Base-by-base conservation (phyloP, 768 basidiomycete genomes). In the Lentinula detonsa region DNA sequence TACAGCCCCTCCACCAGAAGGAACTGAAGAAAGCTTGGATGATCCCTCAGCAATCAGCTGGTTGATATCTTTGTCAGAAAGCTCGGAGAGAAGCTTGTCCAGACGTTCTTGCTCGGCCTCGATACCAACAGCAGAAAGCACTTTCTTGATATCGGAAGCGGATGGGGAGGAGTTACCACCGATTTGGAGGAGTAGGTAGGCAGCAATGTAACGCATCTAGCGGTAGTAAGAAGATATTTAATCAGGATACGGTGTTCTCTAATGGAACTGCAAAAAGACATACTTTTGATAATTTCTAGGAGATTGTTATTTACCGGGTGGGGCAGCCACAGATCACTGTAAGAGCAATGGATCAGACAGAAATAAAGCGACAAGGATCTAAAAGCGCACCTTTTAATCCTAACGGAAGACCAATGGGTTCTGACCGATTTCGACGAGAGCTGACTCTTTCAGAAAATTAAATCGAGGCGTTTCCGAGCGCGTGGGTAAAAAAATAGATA, bases 111-210 rank as follows among this genome's bases (percentile, higher is more conserved):
- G 84, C 66, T 99, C 95, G 49, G 86, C 81, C 73, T 96, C 93
- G 68, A 97, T 88, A 69, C 92, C 93, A 69, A 93, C 97, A 64
- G 88, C 80, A 59, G 70, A 75, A 67, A 99, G 87, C 71, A 98
- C 85, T 69, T 87, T 87, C 79, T 87, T 93, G 79, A 99, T 81
- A 73, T 98, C 95, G 50, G 70, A 82, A 59, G 91, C 91, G 63
- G 88, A 86, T 65, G 97, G 95, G 64, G 83, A 85, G 69, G 87
- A 77, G 71, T 98, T 98, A 60, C 97, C 97, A 67, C 94, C 97
- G 72, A 86, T 84, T 75, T 91, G 90, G 78, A 98, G 94, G 74
- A 99, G 93, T 63, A 99, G 87, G 83, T 97, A 98, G 66, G 94
- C 93, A 78, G 94, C 95, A 75, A 98, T 80, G 73, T 94, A 79